Conservation (phyloP, 2,329 filamentous ascomycete species). For the Epichloe uncinata region DNA sequence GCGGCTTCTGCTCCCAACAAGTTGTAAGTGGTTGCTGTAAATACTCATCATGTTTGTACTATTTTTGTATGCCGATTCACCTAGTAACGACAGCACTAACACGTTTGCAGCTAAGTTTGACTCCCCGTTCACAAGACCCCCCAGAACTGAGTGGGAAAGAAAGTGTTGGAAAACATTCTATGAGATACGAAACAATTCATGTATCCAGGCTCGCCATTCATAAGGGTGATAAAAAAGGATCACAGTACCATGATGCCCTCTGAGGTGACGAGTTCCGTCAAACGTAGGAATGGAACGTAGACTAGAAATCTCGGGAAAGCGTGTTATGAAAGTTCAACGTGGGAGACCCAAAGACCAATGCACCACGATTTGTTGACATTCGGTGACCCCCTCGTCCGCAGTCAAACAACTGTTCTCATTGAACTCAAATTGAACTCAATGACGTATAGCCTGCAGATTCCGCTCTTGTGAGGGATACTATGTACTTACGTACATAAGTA, state of each 20-base stretch:
- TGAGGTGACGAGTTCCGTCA: neutral
- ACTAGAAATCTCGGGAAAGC: too few relatives aligned
- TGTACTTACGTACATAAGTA: too few relatives aligned
- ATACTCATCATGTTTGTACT: constrained; percentile 7
- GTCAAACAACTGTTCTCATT: too few relatives aligned
- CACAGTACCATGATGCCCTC: neutral
- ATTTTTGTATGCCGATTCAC: neutral
- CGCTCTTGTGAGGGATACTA: neutral
- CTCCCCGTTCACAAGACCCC: neutral
- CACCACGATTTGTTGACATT: too few relatives aligned
- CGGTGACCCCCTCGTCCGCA: neutral
- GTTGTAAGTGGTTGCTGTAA: constrained; percentile 46
- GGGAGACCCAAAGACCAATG: too few relatives aligned
- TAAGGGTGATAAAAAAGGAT: neutral
- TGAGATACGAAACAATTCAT: neutral
- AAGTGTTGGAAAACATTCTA: neutral
- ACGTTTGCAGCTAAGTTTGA: neutral
- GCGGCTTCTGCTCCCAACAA: constrained; percentile 56
- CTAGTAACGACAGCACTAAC: neutral
- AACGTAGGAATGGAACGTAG: neutral
- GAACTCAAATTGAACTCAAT: neutral
- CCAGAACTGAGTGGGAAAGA: neutral
- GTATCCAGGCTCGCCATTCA: neutral
- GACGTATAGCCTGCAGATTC: neutral
- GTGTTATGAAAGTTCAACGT: too few relatives aligned